Conservation (phyloP, 768 basidiomycete species). For the Tricholoma bakamatsutake region DNA sequence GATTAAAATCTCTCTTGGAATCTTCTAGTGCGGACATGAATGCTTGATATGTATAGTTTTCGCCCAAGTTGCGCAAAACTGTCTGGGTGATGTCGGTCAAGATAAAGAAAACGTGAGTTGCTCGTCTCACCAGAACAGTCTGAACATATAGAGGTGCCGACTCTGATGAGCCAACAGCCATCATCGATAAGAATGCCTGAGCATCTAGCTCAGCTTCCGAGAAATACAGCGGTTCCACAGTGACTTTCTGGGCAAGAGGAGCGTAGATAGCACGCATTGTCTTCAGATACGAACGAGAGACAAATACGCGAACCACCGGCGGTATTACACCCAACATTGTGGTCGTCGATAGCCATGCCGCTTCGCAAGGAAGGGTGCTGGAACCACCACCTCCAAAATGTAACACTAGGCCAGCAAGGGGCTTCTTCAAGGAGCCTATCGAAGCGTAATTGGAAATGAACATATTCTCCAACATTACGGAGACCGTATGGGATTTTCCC, state of each 20-base stretch:
- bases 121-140: constrained; percentile 46
- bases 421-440: constrained; percentile 46
- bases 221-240: constrained; percentile 50
- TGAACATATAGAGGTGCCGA: constrained; percentile 67
- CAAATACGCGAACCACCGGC: constrained; percentile 43
- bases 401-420: constrained; percentile 59
- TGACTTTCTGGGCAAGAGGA: constrained; percentile 42
- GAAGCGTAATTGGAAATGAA: constrained; percentile 45
- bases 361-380: constrained; percentile 54
- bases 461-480: constrained; percentile 66
- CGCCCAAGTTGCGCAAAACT: constrained; percentile 59
- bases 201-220: constrained; percentile 60
- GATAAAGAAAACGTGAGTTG: background rate
- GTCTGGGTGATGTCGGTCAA: constrained; percentile 27
- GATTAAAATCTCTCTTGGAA: constrained; percentile 49
- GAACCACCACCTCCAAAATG: constrained; percentile 67
- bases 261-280: constrained; percentile 56
- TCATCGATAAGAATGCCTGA: constrained; percentile 65
- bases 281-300: constrained; percentile 53
- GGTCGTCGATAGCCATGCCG: constrained; percentile 50
- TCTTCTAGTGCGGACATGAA: constrained; percentile 44
- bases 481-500: constrained; percentile 69
- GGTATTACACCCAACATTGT: constrained; percentile 23
- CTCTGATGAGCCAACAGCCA: constrained; percentile 61
- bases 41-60: constrained; percentile 43